Conservation (phyloP, 2,329 filamentous ascomycete genomes). For the Cytospora piceae region DNA sequence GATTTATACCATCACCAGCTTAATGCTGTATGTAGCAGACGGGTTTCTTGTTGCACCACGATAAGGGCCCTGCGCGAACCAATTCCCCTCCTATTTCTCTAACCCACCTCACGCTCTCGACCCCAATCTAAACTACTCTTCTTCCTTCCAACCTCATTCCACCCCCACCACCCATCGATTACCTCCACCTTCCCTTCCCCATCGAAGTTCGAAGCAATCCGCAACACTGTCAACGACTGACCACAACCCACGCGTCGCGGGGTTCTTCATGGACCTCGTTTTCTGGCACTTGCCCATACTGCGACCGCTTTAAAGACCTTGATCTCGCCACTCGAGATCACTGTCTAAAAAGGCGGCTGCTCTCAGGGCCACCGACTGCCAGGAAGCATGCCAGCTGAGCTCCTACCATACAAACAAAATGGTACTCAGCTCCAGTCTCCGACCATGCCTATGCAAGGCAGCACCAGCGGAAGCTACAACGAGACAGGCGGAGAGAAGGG, state of each 20-base stretch:
- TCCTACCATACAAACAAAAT: slow-evolving; percentile 49
- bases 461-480: slow-evolving; percentile 30
- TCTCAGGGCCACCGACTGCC: slow-evolving; percentile 36
- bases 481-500: slow-evolving; percentile 28
- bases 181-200: not conserved
- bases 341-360: slow-evolving; percentile 48
- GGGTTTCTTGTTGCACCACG: slow-evolving; percentile 19
- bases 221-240: slow-evolving; percentile 17
- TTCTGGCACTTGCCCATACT: slow-evolving; percentile 49
- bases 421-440: slow-evolving; percentile 44
- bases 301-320: slow-evolving; percentile 65
- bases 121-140: slow-evolving; percentile 5
- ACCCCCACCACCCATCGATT: slow-evolving; percentile 8
- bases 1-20: slow-evolving; percentile 25
- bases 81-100: slow-evolving; percentile 18
- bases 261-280: slow-evolving; percentile 45
- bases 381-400: slow-evolving; percentile 47
- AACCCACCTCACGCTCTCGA: slow-evolving; percentile 17
- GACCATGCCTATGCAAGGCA: slow-evolving; percentile 47
- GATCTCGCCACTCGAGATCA: slow-evolving; percentile 54
- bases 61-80: slow-evolving; percentile 26
- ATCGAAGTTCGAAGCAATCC: slow-evolving; percentile 10
- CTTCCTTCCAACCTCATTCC: slow-evolving; percentile 15
- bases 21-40: slow-evolving; percentile 14
- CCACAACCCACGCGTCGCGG: slow-evolving; percentile 30